Base-by-base conservation (phyloP, 176 grass and related monocot species). In the Rhipidocladum racemiflorum region DNA sequence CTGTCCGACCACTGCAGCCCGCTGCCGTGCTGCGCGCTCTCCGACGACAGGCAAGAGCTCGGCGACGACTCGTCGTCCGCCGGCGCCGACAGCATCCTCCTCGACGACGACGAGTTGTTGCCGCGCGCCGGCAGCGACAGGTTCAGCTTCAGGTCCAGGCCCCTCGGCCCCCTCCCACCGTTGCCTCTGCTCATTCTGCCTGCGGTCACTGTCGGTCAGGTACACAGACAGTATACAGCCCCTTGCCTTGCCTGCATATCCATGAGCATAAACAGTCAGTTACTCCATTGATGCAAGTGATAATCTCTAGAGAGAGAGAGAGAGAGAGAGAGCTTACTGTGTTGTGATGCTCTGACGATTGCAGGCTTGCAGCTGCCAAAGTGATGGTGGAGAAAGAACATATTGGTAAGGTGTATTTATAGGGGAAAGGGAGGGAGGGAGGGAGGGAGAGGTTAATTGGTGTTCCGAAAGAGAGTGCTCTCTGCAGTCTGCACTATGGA, bases 41-140 rank as follows among this genome's bases (percentile, higher is more conserved):
- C 92, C 75, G 89, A 94, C 43, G 92, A 91, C 44, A 94, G 69
- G 70, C 92, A 94, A 21, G 92, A 94, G 80, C 87, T 89, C 27
- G 87, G 88, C 18, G 93, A 86, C 17, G 88, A 92, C 50, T 87
- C 86, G 35, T 82, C 89, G 23, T 89, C 87, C 20, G 63, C 84
- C 46, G 42, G 65, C 44, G 28, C 57, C 18, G 15, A 50, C 74
- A 40, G 9, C 70, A 60, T 43, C 50, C 38, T 69, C 61, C 79
- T 72, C 17, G 48, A 15, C 1, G 88, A 82, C 17, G 48, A 15
- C 0, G 88, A 82, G n/a, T 35, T 20, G 14, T 79, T 79, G 4
- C 80, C 70, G 16, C 53, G 71, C 75, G 84, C 74, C 27, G 93
- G 80, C 35, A 82, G 93, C 24, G 93, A 88, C 68, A 92, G 80